These are phyloP conservation scores for Amphicarpaea edgeworthii DNA, from an alignment of 306 rosid species.

Conservation along the genomic window DNA sequence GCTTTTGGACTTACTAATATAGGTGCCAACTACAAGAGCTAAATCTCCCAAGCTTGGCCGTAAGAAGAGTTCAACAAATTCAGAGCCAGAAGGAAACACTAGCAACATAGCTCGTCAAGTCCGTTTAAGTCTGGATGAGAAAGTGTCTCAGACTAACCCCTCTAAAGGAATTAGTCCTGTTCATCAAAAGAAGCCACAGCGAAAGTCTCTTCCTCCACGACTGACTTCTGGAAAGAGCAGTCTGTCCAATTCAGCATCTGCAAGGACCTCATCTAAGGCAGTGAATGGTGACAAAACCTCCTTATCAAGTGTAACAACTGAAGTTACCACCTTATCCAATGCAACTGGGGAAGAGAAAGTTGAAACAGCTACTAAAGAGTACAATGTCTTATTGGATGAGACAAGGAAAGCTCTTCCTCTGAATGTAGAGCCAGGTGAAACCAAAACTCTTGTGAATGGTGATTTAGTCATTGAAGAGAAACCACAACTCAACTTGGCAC, in stretches of 20 bases:
- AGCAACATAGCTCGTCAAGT: constrained; percentile 51
- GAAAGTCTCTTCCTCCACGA: constrained; percentile 93
- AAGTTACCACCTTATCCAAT: constrained; percentile 47
- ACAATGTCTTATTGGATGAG: constrained; percentile 37
- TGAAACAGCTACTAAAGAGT: constrained; percentile 50
- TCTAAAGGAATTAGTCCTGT: constrained; percentile 58
- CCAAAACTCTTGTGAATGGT: constrained; percentile 49
- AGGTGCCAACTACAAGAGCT: constrained; percentile 98
- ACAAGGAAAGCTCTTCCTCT: constrained; percentile 46
- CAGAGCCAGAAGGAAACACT: constrained; percentile 63
- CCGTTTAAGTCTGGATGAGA: constrained; percentile 81
- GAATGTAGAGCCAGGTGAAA: constrained; percentile 53
- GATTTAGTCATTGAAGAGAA: constrained; percentile 59
- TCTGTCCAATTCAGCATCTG: constrained; percentile 55
- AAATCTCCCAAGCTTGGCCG: constrained; percentile 99
- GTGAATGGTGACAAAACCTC: constrained; percentile 54
- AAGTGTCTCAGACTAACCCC: constrained; percentile 59
- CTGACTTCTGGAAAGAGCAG: constrained; percentile 73
- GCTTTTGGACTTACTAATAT: constrained; percentile 48
- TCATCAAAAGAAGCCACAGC: constrained; percentile 74
- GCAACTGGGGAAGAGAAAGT: constrained; percentile 53
- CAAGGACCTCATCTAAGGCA: constrained; percentile 63
- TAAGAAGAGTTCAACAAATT: constrained; percentile 62
- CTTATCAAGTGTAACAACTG: constrained; percentile 50
- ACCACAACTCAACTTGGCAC: constrained; percentile 49